Percentiles rank a stretch among this genome's conserved stretches.
phyloP scores from a whole-genome alignment of 2,329 filamentous ascomycete genomes.

The Aspergillus sp. region DNA sequence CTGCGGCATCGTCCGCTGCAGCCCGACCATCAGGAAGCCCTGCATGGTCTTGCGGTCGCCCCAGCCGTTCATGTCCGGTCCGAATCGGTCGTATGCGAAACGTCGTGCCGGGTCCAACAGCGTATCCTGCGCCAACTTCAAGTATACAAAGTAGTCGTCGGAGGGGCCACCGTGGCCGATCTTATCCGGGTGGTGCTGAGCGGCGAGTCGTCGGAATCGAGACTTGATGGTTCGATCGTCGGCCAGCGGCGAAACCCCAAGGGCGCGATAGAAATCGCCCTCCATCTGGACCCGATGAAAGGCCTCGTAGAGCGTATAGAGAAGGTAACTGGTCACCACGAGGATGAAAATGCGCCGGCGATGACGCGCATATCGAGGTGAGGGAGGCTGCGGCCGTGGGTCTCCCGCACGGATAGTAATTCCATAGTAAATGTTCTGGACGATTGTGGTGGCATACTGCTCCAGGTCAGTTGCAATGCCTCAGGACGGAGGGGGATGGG shows the following conservation, averaged over 20 bases:
- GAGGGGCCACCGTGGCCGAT: constrained; percentile 36
- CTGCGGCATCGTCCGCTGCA: constrained; percentile 44
- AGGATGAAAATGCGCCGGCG: constrained; percentile 78
- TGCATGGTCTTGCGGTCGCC: constrained; percentile 54
- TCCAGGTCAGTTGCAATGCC: constrained; percentile 7
- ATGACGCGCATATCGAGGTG: constrained; percentile 66
- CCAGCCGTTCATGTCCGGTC: constrained; percentile 68
- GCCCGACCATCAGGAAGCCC: constrained; percentile 69
- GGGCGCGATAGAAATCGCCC: constrained; percentile 75
- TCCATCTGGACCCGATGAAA: constrained; percentile 71
- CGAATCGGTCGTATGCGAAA: constrained; percentile 89
- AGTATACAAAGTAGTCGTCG: constrained; percentile 68
- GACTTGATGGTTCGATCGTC: constrained; percentile 77
- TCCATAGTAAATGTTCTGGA: constrained; percentile 81
- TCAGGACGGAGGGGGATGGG: not conserved
- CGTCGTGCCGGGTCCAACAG: constrained; percentile 72
- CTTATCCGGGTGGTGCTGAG: constrained; percentile 82
- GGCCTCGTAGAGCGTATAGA: constrained; percentile 90
- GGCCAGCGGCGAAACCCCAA: constrained; percentile 67
- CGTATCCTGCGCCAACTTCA: constrained; percentile 80
- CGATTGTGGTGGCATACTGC: constrained; percentile 72
- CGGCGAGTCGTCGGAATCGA: constrained; percentile 72
- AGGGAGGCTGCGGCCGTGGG: constrained; percentile 68
- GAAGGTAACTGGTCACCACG: constrained; percentile 78
- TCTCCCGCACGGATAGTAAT: constrained; percentile 87